A percentile compares a stretch with the other conserved stretches of the same genome.
Conservation (phyloP, 495 filamentous ascomycete genomes). For the Penicillium herquei region DNA sequence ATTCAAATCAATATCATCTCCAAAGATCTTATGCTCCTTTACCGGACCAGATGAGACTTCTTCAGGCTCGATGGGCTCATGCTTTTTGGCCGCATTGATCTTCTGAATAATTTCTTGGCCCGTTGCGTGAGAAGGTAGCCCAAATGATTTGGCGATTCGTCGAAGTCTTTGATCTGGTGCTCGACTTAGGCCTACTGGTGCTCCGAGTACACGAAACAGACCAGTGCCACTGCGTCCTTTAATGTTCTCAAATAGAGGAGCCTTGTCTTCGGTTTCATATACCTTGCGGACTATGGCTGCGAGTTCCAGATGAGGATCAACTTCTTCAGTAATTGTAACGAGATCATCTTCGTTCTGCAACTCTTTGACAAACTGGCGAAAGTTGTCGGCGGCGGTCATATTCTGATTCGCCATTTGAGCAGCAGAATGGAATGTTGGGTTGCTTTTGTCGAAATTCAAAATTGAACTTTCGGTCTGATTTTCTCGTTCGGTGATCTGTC, state of each 20-base stretch:
- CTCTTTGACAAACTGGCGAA: conserved; percentile 33
- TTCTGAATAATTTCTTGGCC: conserved; percentile 29
- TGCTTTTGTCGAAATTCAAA: no score
- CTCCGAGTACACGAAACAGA: conserved; percentile 39
- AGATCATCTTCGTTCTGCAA: conserved; percentile 34
- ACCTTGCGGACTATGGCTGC: conserved; percentile 36
- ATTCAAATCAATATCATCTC: conserved; percentile 34
- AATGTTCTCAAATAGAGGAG: conserved; percentile 39
- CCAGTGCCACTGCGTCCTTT: conserved; percentile 27
- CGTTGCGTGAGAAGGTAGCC: conserved; percentile 25
- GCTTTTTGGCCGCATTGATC: conserved; percentile 22
- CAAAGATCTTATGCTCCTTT: conserved; percentile 30
- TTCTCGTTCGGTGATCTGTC: no score
- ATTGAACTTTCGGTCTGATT: no score
- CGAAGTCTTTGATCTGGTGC: conserved; percentile 18
- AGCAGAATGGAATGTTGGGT: no score
- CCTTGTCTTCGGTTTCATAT: conserved; percentile 36
- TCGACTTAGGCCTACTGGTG: conserved; percentile 28
- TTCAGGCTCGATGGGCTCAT: conserved; percentile 23
- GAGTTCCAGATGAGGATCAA: conserved; percentile 35
- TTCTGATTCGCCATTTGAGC: not conserved
- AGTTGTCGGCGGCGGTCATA: conserved; percentile 10
- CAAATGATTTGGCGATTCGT: conserved; percentile 32
- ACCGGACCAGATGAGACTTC: conserved; percentile 27
- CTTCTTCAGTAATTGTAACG: conserved; percentile 26